A percentile compares a stretch with the other conserved stretches of the same genome.
These are phyloP conservation scores for Melampsora americana DNA, from an alignment of 1,284 basidiomycete genomes.

Conservation along the genomic window DNA sequence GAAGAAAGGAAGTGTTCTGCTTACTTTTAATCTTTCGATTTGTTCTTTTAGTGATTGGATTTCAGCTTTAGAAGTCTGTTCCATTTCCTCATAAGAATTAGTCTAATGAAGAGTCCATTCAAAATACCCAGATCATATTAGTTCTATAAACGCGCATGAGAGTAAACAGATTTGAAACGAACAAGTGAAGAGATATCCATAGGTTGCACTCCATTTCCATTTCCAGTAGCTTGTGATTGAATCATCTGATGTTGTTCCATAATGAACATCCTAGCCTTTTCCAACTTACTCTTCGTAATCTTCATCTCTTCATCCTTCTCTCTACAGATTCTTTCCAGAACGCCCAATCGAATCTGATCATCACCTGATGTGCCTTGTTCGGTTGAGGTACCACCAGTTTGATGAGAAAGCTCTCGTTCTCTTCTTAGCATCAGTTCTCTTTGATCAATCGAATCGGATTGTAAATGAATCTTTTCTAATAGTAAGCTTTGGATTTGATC, in stretches of 20 bases:
- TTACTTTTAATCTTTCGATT: slow-evolving; percentile 36
- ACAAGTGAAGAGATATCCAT: slow-evolving; percentile 33
- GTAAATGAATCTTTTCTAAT: slow-evolving; percentile 84
- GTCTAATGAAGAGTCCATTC: no score
- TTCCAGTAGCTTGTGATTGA: slow-evolving; percentile 16
- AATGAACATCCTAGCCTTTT: slow-evolving; percentile 84
- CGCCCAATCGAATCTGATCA: slow-evolving; percentile 70
- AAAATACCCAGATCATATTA: neutral
- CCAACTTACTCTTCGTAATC: slow-evolving; percentile 71
- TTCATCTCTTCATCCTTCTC: slow-evolving; percentile 70
- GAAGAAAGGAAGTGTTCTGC: no score
- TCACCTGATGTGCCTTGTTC: no score
- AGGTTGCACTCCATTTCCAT: slow-evolving; percentile 1
- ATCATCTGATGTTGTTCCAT: slow-evolving; percentile 69
- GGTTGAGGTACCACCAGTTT: slow-evolving; percentile 68
- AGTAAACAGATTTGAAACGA: neutral
- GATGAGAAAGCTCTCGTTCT: slow-evolving; percentile 70
- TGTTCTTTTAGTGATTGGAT: slow-evolving; percentile 22
- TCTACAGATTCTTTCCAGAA: slow-evolving; percentile 62
- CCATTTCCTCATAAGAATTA: slow-evolving; percentile 29
- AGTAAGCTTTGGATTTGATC: slow-evolving; percentile 60
- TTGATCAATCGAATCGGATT: slow-evolving; percentile 78
- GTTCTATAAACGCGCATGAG: neutral
- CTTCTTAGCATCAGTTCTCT: slow-evolving; percentile 76
- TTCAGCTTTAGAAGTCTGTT: slow-evolving; percentile 36